Evolutionary conservation across 768 basidiomycete species (phyloP), one percentile per base, ranked within the genome.

Genomic region (Pulveroboletus sp.): DNA sequence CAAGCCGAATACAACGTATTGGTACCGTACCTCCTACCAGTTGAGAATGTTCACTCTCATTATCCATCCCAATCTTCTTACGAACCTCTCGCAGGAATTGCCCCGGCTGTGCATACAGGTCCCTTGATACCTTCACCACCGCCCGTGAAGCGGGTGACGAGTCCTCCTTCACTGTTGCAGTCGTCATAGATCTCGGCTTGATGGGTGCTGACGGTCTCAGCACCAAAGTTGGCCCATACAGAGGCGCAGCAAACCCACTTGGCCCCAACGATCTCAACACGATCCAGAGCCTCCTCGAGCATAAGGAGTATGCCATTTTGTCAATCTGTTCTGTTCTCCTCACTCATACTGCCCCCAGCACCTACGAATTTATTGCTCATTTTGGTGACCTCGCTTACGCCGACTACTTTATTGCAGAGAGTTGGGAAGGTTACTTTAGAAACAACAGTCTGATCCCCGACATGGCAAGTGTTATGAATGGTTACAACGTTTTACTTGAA

Each of bases 371-470:
- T n/a, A n/a, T n/a, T n/a, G n/a, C n/a, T n/a, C n/a, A n/a, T n/a
- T n/a, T n/a, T n/a, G n/a, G n/a, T n/a, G n/a, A n/a, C n/a, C n/a
- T n/a, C n/a, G n/a, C n/a, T n/a, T n/a, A n/a, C n/a, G n/a, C n/a
- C n/a, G n/a, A n/a, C n/a, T n/a, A n/a, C n/a, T n/a, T n/a, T n/a
- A n/a, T n/a, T n/a, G n/a, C n/a, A n/a, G 63, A 64, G 33, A 64
- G 63, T 17, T 64, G 63, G 63, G 11, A 64, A 38, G 63, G 63
- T 19, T 65, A 64, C 46, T 64, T 64, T 37, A 63, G 63, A 5
- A 65, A 58, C 19, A 12, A 60, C 32, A 65, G 55, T 34, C 53
- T 63, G 2, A 53, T 64, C 31, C 58, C 56, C 1, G 65, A 64
- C 29, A 41, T 45, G 51, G 63, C 63, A 10, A 60, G 60, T 33